phyloP scores from a whole-genome alignment of 257 asterid species.

The Parsonsia alboflavescens region DNA sequence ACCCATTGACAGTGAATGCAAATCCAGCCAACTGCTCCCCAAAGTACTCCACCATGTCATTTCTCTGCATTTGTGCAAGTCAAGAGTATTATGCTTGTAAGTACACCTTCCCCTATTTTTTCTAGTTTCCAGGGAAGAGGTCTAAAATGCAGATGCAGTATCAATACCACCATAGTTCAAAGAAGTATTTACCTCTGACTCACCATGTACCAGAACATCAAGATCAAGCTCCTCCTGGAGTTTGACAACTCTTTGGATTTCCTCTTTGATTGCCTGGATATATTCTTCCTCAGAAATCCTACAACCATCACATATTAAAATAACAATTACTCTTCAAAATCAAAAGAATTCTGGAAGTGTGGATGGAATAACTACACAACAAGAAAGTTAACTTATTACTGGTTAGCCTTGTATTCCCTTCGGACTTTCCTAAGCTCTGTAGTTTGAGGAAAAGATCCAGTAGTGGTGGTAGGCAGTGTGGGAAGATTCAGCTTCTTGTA shows the following conservation, averaged over 20 bases:
- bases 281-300: conserved; percentile 94
- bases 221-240: conserved; percentile 98
- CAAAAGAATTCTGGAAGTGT: conserved; percentile 8
- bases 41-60: conserved; percentile 98
- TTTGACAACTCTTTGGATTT: conserved; percentile 84
- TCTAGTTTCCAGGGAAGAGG: background rate
- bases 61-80: conserved; percentile 41
- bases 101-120: too few species aligned
- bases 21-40: conserved; percentile 97
- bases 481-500: conserved; percentile 98
- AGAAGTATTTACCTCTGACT: conserved; percentile 71
- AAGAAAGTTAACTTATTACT: conserved; percentile 66
- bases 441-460: conserved; percentile 98
- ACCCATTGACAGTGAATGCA: conserved; percentile 92
- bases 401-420: conserved; percentile 93
- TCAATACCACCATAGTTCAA: background rate
- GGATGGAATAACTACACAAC: conserved; percentile 1
- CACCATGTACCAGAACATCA: conserved; percentile 98
- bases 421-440: conserved; percentile 89
- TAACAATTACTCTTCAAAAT: background rate
- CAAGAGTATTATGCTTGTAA: background rate
- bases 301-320: conserved; percentile 10
- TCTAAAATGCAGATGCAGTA: background rate
- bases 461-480: conserved; percentile 91
- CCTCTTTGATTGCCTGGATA: conserved; percentile 69